phyloP scores from a whole-genome alignment of 148 eudicot species.

The Gaultheria prostrata region DNA sequence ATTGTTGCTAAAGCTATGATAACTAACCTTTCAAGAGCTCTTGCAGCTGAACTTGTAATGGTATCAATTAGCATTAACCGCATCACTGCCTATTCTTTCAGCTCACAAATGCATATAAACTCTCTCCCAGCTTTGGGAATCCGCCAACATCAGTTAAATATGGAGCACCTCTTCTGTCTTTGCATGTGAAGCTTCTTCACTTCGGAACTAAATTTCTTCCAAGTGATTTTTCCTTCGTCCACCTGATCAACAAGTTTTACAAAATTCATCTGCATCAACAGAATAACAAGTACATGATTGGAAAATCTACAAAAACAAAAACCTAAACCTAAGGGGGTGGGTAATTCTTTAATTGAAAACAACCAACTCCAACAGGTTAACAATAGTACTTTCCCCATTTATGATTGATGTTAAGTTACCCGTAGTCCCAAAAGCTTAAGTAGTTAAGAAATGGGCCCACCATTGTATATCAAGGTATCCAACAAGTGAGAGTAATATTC shows the following conservation, averaged over 20 bases:
- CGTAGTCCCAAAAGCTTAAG: too few relatives aligned
- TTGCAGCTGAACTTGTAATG: conserved; percentile 9
- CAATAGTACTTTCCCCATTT: background rate
- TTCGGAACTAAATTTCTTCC: conserved; percentile 64
- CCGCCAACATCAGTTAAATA: conserved; percentile 66
- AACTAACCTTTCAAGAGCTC: background rate
- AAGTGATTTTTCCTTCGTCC: conserved; percentile 66
- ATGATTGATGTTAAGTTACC: too few relatives aligned
- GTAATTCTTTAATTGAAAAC: background rate
- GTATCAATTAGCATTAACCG: too few relatives aligned
- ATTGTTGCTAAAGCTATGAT: background rate
- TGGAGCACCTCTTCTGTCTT: conserved; percentile 64
- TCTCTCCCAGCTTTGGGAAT: conserved; percentile 87
- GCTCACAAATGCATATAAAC: conserved; percentile 37
- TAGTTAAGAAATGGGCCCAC: too few relatives aligned
- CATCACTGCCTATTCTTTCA: too few relatives aligned
- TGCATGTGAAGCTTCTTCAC: conserved; percentile 79
- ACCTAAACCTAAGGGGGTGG: background rate
- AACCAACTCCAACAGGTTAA: background rate
- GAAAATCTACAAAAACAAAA: background rate
- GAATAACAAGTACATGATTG: background rate
- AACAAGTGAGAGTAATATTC: too few relatives aligned
- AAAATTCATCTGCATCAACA: conserved; percentile 56
- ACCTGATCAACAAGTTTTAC: conserved; percentile 69
- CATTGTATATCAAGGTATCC: too few relatives aligned